phyloP scores from a whole-genome alignment of 2,329 filamentous ascomycete genomes.

The Exophiala lecanii-corni region DNA sequence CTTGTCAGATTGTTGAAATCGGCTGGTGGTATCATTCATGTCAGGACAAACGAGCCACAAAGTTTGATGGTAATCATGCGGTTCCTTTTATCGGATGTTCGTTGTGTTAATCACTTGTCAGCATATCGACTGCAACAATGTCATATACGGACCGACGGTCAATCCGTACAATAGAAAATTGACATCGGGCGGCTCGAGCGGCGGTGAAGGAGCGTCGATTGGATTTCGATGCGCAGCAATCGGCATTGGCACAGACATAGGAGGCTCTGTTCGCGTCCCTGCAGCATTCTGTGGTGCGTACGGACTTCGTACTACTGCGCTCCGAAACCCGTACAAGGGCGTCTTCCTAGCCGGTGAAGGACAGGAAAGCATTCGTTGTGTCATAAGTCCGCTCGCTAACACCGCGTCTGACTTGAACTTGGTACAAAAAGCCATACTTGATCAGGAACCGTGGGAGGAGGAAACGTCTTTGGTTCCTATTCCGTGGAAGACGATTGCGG shows the following conservation, averaged over 20 bases:
- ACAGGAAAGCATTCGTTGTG: conserved; percentile 37
- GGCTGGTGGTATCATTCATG: conserved; percentile 37
- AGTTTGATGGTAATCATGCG: conserved; percentile 41
- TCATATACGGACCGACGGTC: conserved; percentile 39
- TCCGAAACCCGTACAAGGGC: conserved; percentile 34
- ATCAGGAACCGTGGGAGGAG: conserved; percentile 47
- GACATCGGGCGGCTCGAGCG: conserved; percentile 51
- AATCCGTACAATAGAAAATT: conserved; percentile 52
- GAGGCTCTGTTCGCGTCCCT: conserved; percentile 34
- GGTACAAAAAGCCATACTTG: conserved; percentile 39
- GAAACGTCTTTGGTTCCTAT: conserved; percentile 49
- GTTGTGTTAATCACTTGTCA: conserved; percentile 2
- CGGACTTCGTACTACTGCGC: conserved; percentile 36
- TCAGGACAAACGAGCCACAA: conserved; percentile 54
- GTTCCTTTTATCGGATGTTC: not conserved
- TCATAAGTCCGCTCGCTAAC: conserved; percentile 53
- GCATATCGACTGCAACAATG: conserved; percentile 36
- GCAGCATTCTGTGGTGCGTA: conserved; percentile 32
- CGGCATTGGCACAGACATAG: conserved; percentile 46
- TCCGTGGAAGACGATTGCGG: conserved; percentile 41
- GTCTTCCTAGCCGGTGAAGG: conserved; percentile 7
- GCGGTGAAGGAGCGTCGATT: conserved; percentile 54
- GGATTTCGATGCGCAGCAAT: conserved; percentile 49
- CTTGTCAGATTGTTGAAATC: conserved; percentile 35
- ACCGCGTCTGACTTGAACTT: conserved; percentile 45